Evolutionary conservation across 805 yeast genomes (phyloP).

Genomic region (Candida broadrunensis): DNA sequence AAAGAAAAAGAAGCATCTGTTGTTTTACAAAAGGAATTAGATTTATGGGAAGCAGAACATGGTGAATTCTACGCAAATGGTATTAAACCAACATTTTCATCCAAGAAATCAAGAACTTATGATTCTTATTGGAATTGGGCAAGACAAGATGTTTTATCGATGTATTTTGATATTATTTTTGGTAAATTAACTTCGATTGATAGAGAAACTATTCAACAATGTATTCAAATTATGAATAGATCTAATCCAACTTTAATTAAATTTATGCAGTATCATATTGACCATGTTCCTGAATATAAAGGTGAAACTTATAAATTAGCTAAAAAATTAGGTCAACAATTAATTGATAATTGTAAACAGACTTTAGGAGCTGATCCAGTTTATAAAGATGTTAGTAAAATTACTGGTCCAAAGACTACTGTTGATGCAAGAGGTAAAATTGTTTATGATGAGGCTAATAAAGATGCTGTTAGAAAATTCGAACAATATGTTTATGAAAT

Average conservation of each 20-base stretch:
- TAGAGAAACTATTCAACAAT: slow-evolving; percentile 93
- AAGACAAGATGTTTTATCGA: slow-evolving; percentile 89
- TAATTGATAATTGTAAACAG: slow-evolving; percentile 93
- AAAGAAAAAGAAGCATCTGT: slow-evolving; percentile 82
- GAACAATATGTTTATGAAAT: slow-evolving; percentile 94
- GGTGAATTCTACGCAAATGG: slow-evolving; percentile 95
- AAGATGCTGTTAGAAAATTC: slow-evolving; percentile 88
- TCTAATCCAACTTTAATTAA: slow-evolving; percentile 90
- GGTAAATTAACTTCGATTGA: slow-evolving; percentile 89
- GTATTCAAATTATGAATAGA: slow-evolving; percentile 97
- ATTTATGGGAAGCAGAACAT: slow-evolving; percentile 75
- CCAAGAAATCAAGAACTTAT: slow-evolving; percentile 91
- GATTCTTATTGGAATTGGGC: slow-evolving; percentile 99
- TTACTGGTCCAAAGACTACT: slow-evolving; percentile 91
- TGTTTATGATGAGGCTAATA: slow-evolving; percentile 77
- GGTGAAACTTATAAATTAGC: slow-evolving; percentile 94
- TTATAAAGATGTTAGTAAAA: slow-evolving; percentile 90
- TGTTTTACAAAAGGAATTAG: slow-evolving; percentile 84
- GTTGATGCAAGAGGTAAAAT: slow-evolving; percentile 88
- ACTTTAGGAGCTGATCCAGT: slow-evolving; percentile 80
- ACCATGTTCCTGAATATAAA: slow-evolving; percentile 74
- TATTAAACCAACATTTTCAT: slow-evolving; percentile 83
- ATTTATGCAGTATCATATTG: slow-evolving; percentile 91
- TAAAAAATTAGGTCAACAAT: slow-evolving; percentile 84
- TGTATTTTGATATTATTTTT: slow-evolving; percentile 94